Base-by-base conservation (phyloP, 2,329 filamentous ascomycete genomes). In the Pestalotiopsis sp. region DNA sequence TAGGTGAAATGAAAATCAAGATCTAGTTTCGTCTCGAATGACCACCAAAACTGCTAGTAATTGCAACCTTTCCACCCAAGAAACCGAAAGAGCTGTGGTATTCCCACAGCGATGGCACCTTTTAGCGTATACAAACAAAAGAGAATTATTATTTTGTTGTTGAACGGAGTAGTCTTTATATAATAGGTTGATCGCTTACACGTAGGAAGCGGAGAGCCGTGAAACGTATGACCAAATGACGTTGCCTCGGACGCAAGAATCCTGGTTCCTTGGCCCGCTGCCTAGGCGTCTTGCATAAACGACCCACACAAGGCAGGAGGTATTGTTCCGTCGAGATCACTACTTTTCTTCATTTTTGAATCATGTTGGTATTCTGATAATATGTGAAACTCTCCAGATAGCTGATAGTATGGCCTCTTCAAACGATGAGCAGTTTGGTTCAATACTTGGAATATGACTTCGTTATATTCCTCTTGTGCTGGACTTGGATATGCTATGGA, bases 251-350 rank as follows among this genome's bases (percentile, higher is more conserved):
- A 62, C 27, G 12, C 5, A 36, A 36, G 31, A n/a, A 62, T 62
- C 59, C 59, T 62, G 27, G 59, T 62, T 20, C 5, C 23, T 27
- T 59, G n/a, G 23, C 17, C 59, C 31, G 27, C 36, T 62, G 59
- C 59, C 59, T 62, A n/a, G 27, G 13, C 38, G 25, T 39, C n/a
- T 20, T 62, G 59, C 59, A 62, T 52, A 52, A 52, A 52, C 45
- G 45, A 52, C 45, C 45, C 45, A 52, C 45, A 52, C 45, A 52
- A 52, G 13, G 17, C 41, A 52, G 45, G 45, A 52, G 45, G 45
- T n/a, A n/a, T 52, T 52, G 14, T 52, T 52, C 45, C 45, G 45
- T 52, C 7, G 11, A 20, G 17, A 12, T 52, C 1, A 9, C 45
- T 52, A 36, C 31, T 36, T 36, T 9, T 36, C 6, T 36, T 36